These are phyloP conservation scores for Brasilioporus rufonigricans DNA, from an alignment of 768 basidiomycete species.

Conservation along the genomic window DNA sequence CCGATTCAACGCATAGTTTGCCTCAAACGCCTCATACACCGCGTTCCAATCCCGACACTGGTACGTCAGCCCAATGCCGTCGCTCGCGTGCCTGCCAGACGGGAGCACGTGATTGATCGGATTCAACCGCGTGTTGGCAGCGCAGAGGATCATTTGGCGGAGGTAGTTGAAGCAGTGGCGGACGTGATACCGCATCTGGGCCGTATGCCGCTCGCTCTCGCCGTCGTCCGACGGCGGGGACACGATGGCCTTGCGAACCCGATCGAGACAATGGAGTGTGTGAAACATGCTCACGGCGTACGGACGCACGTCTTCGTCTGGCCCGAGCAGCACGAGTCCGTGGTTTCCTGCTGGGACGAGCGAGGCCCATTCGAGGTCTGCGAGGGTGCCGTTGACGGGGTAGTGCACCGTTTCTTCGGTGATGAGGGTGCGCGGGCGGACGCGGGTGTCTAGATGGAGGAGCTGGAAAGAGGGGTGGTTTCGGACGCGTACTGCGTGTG, in stretches of 20 bases:
- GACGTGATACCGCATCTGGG: conserved; percentile 9
- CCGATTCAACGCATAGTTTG: conserved; percentile 19
- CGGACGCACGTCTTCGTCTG: conserved; percentile 19
- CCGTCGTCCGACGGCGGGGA: background rate
- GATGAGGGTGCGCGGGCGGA: conserved; percentile 10
- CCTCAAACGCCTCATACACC: conserved; percentile 23
- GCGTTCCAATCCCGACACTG: conserved; percentile 21
- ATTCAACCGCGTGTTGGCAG: conserved; percentile 32
- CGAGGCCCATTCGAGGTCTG: conserved; percentile 25
- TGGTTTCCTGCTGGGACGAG: conserved; percentile 21
- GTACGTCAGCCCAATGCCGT: conserved; percentile 24
- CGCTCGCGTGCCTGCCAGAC: conserved; percentile 11
- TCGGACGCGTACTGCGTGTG: conserved; percentile 12
- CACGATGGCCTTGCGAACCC: conserved; percentile 30
- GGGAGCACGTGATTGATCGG: conserved; percentile 15
- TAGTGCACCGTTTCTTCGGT: conserved; percentile 27
- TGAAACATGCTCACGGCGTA: conserved; percentile 40
- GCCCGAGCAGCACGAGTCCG: conserved; percentile 17
- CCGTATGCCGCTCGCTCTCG: background rate
- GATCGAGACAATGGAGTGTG: conserved; percentile 39
- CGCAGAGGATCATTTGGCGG: conserved; percentile 37
- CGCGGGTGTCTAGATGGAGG: conserved; percentile 14
- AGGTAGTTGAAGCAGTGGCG: conserved; percentile 42
- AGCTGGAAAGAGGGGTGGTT: conserved; percentile 8
- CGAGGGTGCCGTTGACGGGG: conserved; percentile 20